Percentiles rank a stretch among this genome's conserved stretches.
These are phyloP conservation scores for Microthyrium microscopicum DNA, from an alignment of 2,329 filamentous ascomycete species.

Conservation along the genomic window DNA sequence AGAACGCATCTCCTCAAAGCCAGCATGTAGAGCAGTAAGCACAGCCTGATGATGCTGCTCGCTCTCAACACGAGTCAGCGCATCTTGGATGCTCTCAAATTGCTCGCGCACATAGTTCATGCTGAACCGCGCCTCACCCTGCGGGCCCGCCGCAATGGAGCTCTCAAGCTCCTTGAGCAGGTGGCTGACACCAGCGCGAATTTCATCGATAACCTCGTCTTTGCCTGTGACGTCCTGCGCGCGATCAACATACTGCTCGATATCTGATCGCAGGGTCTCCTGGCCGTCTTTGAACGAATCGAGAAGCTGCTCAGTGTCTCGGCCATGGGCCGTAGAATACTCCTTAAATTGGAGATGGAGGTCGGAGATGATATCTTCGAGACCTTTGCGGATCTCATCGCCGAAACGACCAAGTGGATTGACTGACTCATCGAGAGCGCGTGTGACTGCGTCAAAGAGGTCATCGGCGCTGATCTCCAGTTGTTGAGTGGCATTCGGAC, in stretches of 20 bases:
- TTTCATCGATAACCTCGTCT: constrained; percentile 59
- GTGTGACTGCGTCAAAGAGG: constrained; percentile 41
- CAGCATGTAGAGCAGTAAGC: constrained; percentile 21
- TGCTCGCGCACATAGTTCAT: constrained; percentile 36
- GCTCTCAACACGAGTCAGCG: constrained; percentile 18
- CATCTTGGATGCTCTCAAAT: constrained; percentile 45
- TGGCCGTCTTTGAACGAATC: constrained; percentile 79
- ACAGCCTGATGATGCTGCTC: constrained; percentile 21
- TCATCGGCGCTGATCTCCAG: constrained; percentile 33
- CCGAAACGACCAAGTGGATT: constrained; percentile 36
- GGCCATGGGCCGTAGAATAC: constrained; percentile 60
- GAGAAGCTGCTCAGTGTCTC: constrained; percentile 75
- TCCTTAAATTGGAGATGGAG: constrained; percentile 56
- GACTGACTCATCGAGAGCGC: constrained; percentile 36
- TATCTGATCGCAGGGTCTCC: constrained; percentile 61
- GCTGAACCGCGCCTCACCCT: constrained; percentile 26
- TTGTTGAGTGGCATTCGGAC: constrained; percentile 21
- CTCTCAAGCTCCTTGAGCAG: constrained; percentile 45
- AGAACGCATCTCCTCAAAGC: constrained; percentile 24
- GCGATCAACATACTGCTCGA: constrained; percentile 66
- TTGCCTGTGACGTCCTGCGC: constrained; percentile 52
- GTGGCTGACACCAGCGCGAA: constrained; percentile 47
- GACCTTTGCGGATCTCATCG: constrained; percentile 41
- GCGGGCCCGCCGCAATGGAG: constrained; percentile 26
- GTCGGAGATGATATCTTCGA: constrained; percentile 41